Evolutionary conservation across 1,284 basidiomycete species (phyloP).

Genomic region (Exsudoporus floridanus): DNA sequence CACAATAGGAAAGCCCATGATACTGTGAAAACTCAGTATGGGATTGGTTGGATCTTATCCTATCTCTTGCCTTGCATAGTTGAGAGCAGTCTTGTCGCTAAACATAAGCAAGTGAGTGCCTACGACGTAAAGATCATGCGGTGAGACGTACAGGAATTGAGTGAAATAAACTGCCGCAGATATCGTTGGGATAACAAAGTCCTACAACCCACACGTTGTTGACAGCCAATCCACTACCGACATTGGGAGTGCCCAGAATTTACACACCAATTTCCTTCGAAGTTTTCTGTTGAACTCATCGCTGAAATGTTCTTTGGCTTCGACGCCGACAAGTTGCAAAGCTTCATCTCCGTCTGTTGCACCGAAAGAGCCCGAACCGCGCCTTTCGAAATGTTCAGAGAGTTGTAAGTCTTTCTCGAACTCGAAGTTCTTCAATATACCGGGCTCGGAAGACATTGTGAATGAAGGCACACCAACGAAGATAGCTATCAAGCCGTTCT

Average conservation of each 20-base stretch:
- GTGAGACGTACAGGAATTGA: conserved; percentile 51
- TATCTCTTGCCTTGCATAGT: conserved; percentile 56
- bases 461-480: conserved; percentile 1
- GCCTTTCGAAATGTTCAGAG: conserved; percentile 16
- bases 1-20: conserved; percentile 65
- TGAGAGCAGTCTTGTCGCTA: conserved; percentile 67
- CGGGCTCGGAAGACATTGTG: conserved; percentile 21
- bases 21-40: conserved; percentile 36
- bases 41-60: too few species aligned
- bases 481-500: conserved; percentile 5
- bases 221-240: neutral
- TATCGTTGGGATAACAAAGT: conserved; percentile 57
- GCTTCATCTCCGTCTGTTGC: conserved; percentile 55
- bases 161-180: conserved; percentile 68
- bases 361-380: conserved; percentile 29
- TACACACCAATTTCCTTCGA: conserved; percentile 57
- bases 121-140: neutral
- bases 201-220: conserved; percentile 35
- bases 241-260: neutral
- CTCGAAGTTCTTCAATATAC: conserved; percentile 8
- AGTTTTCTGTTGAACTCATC: conserved; percentile 60
- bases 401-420: conserved; percentile 12
- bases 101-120: conserved; percentile 5
- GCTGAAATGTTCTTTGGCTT: conserved; percentile 52
- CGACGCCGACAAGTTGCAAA: conserved; percentile 54